phyloP scores from a whole-genome alignment of 2,329 filamentous ascomycete genomes.

The Apiospora arundinis region DNA sequence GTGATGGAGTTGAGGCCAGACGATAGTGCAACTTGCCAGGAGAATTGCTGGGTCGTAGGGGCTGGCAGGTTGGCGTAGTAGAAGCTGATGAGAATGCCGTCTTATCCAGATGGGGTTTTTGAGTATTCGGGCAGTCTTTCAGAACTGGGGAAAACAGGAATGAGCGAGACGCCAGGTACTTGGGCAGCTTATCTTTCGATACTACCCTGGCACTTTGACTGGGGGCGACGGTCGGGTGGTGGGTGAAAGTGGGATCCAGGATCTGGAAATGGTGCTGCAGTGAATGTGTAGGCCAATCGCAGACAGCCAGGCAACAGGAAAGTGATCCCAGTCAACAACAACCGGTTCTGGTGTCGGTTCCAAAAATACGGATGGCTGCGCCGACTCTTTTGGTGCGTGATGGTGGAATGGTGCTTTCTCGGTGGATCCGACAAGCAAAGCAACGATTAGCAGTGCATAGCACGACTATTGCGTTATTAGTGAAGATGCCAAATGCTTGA shows the following conservation, averaged over 20 bases:
- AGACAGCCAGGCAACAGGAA: neutral
- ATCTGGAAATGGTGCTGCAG: neutral
- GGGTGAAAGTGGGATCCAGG: neutral
- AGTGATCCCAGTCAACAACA: constrained; percentile 10
- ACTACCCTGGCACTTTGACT: constrained; percentile 9
- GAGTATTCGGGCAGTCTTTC: neutral
- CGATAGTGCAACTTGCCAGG: constrained; percentile 20
- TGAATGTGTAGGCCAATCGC: constrained; percentile 3
- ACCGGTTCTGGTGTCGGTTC: constrained; percentile 7
- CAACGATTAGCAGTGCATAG: neutral
- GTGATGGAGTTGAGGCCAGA: constrained; percentile 3
- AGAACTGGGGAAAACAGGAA: neutral
- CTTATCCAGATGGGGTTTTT: constrained; percentile 6
- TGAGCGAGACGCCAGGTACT: constrained; percentile 9
- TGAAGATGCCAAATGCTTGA: neutral
- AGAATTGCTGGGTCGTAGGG: constrained; percentile 7
- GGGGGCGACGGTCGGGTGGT: neutral
- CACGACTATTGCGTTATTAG: neutral
- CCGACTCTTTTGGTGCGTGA: constrained; percentile 11
- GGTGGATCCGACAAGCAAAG: constrained; percentile 9
- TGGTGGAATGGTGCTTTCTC: constrained; percentile 3
- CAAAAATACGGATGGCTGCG: constrained; percentile 19
- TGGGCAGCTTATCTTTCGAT: constrained; percentile 13
- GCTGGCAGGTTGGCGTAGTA: neutral
- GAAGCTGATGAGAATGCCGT: constrained; percentile 13